Percentiles rank a stretch among this genome's conserved stretches.
phyloP scores from a whole-genome alignment of 768 basidiomycete species.

The Podaxis rugospora region DNA sequence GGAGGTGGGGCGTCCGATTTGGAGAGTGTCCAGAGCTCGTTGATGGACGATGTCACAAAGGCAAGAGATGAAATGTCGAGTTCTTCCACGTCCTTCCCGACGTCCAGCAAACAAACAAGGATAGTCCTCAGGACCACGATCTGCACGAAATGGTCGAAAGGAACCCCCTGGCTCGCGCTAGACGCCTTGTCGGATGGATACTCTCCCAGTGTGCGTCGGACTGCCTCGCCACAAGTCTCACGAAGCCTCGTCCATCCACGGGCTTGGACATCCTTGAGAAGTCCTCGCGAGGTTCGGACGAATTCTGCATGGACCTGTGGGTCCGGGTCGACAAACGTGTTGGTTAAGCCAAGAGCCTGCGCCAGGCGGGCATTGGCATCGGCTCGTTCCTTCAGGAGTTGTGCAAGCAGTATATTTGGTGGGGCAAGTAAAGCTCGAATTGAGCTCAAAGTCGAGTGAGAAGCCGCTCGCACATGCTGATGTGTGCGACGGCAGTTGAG shows the following conservation, averaged over 20 bases:
- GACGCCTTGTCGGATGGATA: neutral
- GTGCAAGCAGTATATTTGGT: neutral
- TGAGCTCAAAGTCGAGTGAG: constrained; percentile 1
- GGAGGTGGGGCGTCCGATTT: constrained; percentile 31
- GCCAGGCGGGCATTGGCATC: constrained; percentile 30
- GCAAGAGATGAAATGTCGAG: constrained; percentile 29
- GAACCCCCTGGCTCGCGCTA: neutral
- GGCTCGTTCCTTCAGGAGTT: constrained; percentile 28
- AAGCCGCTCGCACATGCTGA: too few relatives aligned
- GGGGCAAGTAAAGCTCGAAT: constrained; percentile 15
- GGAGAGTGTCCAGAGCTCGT: constrained; percentile 42
- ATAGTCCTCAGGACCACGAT: constrained; percentile 38
- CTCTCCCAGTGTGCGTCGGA: constrained; percentile 20
- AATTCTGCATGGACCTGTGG: constrained; percentile 30
- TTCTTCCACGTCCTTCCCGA: constrained; percentile 22
- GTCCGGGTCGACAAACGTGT: constrained; percentile 47
- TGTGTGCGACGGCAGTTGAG: neutral
- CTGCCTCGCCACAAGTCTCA: constrained; percentile 24
- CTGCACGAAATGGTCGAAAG: constrained; percentile 39
- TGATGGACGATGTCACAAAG: constrained; percentile 36
- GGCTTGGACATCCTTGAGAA: constrained; percentile 23
- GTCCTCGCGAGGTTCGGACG: constrained; percentile 20
- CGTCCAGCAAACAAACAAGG: constrained; percentile 35
- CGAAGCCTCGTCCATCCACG: constrained; percentile 32
- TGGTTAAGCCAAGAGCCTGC: constrained; percentile 33